Evolutionary conservation across 2,329 filamentous ascomycete species (phyloP), one percentile per base, ranked within the genome.

Genomic region (Westerdykella aurantiaca): DNA sequence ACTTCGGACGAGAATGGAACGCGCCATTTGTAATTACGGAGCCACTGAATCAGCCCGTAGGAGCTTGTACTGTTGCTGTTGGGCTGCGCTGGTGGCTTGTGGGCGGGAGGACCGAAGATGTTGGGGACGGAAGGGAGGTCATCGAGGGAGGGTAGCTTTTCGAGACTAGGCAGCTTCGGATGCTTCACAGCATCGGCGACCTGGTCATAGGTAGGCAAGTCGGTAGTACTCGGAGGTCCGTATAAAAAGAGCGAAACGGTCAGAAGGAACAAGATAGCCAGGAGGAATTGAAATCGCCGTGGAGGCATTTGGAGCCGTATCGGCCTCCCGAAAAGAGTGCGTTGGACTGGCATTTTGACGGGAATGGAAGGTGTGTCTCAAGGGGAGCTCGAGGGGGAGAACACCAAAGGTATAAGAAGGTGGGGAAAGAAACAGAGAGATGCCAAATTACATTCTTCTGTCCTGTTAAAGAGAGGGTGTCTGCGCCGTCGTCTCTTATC

Each of bases 21-120:
- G 56, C 87, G 77, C 89, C 90, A 97, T 63, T 85, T 88, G 82
- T 85, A 94, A 66, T 95, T 83, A 51, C 80, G 83, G 69, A 88
- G 87, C 91, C 91, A 97, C 47, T 82, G 83, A 29, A 85, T 83
- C 48, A 85, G 86, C 39, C 83, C 85, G 43, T 62, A 64, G 2
- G 56, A 44, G 50, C 60, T 59, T 17, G 56, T 45, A 61, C 80
- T 83, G 5, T 85, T 86, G 61, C 87, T 90, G 65, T 91, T 88
- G 50, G 81, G 80, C 64, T 90, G 85, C 42, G 82, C 77, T 2
- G 83, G 80, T 2, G 83, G 81, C 14, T 81, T 78, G 64, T 94
- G 88, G 10, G 81, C 77, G 16, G 82, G 78, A 34, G 79, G 78
- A 34, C 78, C 77, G 65, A 91, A 90, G 0, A 83, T 85, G 53